Base-by-base conservation (phyloP, 495 filamentous ascomycete genomes). In the Aspergillus campestris region DNA sequence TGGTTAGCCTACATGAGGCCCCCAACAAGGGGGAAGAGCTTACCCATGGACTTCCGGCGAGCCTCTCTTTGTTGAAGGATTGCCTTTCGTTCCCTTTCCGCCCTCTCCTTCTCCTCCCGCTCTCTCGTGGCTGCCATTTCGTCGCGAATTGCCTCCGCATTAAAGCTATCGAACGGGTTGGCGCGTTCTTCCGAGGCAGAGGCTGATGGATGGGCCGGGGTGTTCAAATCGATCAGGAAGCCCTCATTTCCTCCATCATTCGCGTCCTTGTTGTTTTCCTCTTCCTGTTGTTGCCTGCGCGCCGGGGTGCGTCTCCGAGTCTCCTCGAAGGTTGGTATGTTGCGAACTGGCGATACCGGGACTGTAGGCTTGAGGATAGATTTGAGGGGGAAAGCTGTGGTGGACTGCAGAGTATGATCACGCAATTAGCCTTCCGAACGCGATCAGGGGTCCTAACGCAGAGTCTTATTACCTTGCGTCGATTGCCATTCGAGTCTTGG, bases 301-400 rank as follows among this genome's bases (percentile, higher is more conserved):
- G 60, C 58, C 12, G 70, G 66, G 6, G 65, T 71, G 31, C 61
- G 58, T 45, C 55, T 65, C 33, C 71, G 68, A 6, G 70, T 69
- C 50, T 66, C 68, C 38, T 68, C 62, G 44, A 75, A 73, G 1
- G 71, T 58, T n/a, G 73, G 72, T 10, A 76, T 77, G 18, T 58
- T 84, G 66, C 71, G 83, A 58, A 64, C 86, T 39, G 63, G 79
- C 6, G 78, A 79, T 4, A 81, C 67, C 6, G 85, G 81, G 31
- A 89, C 74, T 0, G 86, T 89, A 2, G 86, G 87, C 57, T 90
- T 91, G 13, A 97, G 76, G 46, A 96, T 97, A 0, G 88, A 94
- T 58, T 84, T 82, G 36, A 82, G 71, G 14, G 76, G 72, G 11
- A 78, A 62, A 1, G 75, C 62, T 47, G 73, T 68, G 30, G 77